phyloP scores from a whole-genome alignment of 345 rosid genomes.

The Salix purpurea region DNA sequence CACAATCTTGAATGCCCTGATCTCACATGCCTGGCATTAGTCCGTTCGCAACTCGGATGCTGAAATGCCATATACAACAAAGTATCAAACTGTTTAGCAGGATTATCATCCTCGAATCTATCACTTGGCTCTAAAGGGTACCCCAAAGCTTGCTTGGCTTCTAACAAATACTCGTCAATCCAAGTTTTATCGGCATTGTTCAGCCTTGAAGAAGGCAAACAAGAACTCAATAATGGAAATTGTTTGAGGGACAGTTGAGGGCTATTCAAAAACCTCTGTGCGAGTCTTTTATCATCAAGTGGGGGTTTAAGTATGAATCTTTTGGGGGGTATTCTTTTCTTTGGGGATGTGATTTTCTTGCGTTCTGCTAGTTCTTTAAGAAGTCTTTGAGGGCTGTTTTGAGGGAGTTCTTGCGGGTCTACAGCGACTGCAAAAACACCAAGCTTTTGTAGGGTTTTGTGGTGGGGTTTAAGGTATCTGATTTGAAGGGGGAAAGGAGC shows the following conservation, averaged over 20 bases:
- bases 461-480: slow-evolving; percentile 26
- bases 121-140: slow-evolving; percentile 74
- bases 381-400: slow-evolving; percentile 77
- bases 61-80: slow-evolving; percentile 81
- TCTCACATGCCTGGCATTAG: slow-evolving; percentile 74
- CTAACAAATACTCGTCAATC: slow-evolving; percentile 87
- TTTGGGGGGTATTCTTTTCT: slow-evolving; percentile 64
- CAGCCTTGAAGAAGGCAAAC: slow-evolving; percentile 72
- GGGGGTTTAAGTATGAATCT: slow-evolving; percentile 77
- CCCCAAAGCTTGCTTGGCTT: slow-evolving; percentile 92
- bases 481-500: slow-evolving; percentile 41
- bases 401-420: slow-evolving; percentile 61
- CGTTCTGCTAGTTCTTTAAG: slow-evolving; percentile 93
- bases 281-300: slow-evolving; percentile 73
- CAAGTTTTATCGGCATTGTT: slow-evolving; percentile 82
- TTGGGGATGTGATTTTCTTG: slow-evolving; percentile 55
- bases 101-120: slow-evolving; percentile 65
- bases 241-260: slow-evolving; percentile 87
- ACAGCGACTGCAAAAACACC: slow-evolving; percentile 48
- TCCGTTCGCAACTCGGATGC: slow-evolving; percentile 85
- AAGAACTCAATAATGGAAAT: slow-evolving; percentile 80
- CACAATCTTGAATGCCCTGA: slow-evolving; percentile 75
- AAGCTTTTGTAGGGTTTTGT: slow-evolving; percentile 34
- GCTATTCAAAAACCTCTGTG: slow-evolving; percentile 71
- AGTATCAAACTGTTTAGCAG: slow-evolving; percentile 88